Evolutionary conservation across 2,329 filamentous ascomycete genomes (phyloP).

Genomic region (Neofusicoccum parvum): DNA sequence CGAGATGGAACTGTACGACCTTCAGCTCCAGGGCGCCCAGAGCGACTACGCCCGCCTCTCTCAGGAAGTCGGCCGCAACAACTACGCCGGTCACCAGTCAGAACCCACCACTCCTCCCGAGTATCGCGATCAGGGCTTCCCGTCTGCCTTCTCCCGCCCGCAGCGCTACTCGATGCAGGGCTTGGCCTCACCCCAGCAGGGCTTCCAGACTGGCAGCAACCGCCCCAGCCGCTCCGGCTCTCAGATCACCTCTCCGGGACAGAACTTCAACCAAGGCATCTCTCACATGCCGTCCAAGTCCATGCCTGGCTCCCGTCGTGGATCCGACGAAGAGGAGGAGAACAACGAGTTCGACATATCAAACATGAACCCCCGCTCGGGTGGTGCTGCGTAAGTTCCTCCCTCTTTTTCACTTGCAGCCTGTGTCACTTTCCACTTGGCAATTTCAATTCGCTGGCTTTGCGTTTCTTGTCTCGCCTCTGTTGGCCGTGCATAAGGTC

Average conservation of each 20-base stretch:
- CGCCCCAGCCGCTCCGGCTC: slow-evolving; percentile 76
- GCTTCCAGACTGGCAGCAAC: slow-evolving; percentile 50
- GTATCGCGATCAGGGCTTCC: slow-evolving; percentile 80
- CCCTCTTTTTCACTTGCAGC: slow-evolving; percentile 16
- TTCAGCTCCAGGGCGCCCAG: slow-evolving; percentile 80
- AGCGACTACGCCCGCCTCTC: slow-evolving; percentile 84
- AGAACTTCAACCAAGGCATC: slow-evolving; percentile 59
- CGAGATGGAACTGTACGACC: slow-evolving; percentile 86
- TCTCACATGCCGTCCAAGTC: slow-evolving; percentile 78
- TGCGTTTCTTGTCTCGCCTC: slow-evolving; percentile 18
- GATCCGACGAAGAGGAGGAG: slow-evolving; percentile 83
- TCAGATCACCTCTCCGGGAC: slow-evolving; percentile 76
- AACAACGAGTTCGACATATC: slow-evolving; percentile 72
- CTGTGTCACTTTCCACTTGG: slow-evolving; percentile 16
- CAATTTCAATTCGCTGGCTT: slow-evolving; percentile 12
- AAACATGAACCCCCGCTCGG: slow-evolving; percentile 53
- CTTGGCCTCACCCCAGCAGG: slow-evolving; percentile 69
- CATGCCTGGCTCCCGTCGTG: slow-evolving; percentile 81
- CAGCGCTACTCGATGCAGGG: slow-evolving; percentile 89
- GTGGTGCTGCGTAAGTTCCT: slow-evolving; percentile 72
- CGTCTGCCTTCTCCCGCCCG: slow-evolving; percentile 77
- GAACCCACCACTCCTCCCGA: slow-evolving; percentile 97
- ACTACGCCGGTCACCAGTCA: slow-evolving; percentile 69
- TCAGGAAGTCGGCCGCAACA: slow-evolving; percentile 66
- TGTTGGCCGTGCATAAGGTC: slow-evolving; percentile 3